Percentiles rank a stretch among this genome's conserved stretches.
Evolutionary conservation across 1,139 yeast species (phyloP).

Genomic region (Saccharomyces hybrid): DNA sequence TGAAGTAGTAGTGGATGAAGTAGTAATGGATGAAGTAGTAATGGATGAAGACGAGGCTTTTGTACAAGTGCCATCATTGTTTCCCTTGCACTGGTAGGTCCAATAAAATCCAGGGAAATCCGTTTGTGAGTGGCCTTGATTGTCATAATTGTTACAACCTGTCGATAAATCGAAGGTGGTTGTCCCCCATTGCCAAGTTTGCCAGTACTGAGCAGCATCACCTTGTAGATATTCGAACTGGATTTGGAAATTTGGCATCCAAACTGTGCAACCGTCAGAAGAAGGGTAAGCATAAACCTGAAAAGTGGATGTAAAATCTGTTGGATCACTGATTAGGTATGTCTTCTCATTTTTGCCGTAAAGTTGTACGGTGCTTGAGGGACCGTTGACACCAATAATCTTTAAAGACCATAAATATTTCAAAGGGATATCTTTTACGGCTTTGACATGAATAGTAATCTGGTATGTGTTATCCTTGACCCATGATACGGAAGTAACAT

Average conservation of each 20-base stretch:
- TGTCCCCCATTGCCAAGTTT: constrained; percentile 19
- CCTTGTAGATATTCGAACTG: constrained; percentile 29
- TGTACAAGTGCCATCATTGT: background rate
- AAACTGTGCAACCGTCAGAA: constrained; percentile 8
- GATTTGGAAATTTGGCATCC: constrained; percentile 28
- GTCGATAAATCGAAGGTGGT: constrained; percentile 23
- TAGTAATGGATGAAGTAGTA: background rate
- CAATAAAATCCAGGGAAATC: constrained; percentile 31
- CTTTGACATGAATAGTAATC: constrained; percentile 27
- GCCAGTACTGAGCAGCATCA: constrained; percentile 8
- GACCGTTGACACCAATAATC: constrained; percentile 25
- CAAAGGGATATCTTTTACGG: constrained; percentile 16
- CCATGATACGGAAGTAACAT: constrained; percentile 11
- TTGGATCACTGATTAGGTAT: constrained; percentile 20
- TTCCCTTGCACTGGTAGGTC: constrained; percentile 6
- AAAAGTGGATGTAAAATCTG: constrained; percentile 27
- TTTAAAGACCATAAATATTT: constrained; percentile 24
- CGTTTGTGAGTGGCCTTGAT: constrained; percentile 23
- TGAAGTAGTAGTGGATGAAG: background rate
- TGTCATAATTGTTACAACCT: constrained; percentile 26
- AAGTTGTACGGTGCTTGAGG: constrained; percentile 20
- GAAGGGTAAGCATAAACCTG: constrained; percentile 17
- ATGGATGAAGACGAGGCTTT: background rate
- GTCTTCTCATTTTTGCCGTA: constrained; percentile 22
- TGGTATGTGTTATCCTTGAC: constrained; percentile 18